Evolutionary conservation across 768 basidiomycete genomes (phyloP), one percentile per base, ranked within the genome.

Genomic region (Trametes gibbosa): DNA sequence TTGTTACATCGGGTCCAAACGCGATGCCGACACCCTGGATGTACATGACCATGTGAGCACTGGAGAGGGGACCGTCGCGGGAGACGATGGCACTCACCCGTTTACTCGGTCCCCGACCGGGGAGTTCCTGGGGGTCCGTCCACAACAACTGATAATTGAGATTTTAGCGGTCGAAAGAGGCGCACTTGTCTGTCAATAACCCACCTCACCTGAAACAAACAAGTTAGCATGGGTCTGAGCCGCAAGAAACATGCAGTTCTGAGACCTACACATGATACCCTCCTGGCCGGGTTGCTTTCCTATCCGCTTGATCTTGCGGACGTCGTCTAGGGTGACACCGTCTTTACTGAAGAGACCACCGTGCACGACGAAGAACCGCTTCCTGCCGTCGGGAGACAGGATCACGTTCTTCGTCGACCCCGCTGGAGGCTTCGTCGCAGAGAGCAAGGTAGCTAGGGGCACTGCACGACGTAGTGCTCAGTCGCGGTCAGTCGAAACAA

Each of bases 291-390:
- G 97, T 71, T 99, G 96, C 56, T 83, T 79, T 29, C 92, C 92
- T 62, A 94, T 82, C 41, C 97, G 85, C 50, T 88, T 83, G 57
- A 98, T 87, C 72, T 91, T 90, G 24, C 89, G 84, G 63, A 98
- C 86, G 51, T 98, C 95, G 17, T 96, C 94, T 34, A 98, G 77
- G 3, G 92, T 95, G n/a, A 98, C 90, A 41, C 84, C 88, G 66
- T 98, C 97, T 69, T 89, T 90, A 73, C 93, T 95, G 77, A 98
- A 98, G 17, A 98, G 79, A 16, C 97, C 97, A 12, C 97, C 96
- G 68, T 99, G 97, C 5, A 96, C 92, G 62, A 98, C 85, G 65
- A 97, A 96, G 75, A 89, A 97, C 27, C 95, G 86, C 70, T 92
- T 95, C 52, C 77, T 72, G 9, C 94, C 95, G 55, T 91, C 79